Evolutionary conservation across 2,329 filamentous ascomycete genomes (phyloP), one percentile per base, ranked within the genome.

Genomic region (Helminthosporium solani): DNA sequence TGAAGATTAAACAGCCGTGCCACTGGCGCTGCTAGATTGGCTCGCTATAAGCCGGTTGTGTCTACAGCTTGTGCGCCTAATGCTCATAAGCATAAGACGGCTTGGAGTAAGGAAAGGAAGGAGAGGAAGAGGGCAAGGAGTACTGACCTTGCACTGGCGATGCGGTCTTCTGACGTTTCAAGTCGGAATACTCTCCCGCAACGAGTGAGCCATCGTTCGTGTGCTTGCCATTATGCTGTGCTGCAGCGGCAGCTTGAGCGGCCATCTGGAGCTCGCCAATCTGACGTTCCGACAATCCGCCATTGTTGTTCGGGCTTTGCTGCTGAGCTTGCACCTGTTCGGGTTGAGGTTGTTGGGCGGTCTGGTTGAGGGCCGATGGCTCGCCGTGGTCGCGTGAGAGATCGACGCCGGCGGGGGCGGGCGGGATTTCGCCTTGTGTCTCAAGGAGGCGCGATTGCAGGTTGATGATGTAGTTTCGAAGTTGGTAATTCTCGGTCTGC

Each of bases 391-490:
- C 78, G 47, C 80, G 78, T 41, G 73, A 77, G 21, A 96, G 75
- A 61, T 89, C 88, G 54, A 95, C 80, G 57, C 89, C 89, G 1
- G 87, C 78, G 1, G 92, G 92, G 8, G 91, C 85, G 50, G 87
- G 87, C 1, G 94, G 94, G 44, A 88, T 85, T 57, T 96, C 90
- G 63, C 87, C 86, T 60, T 90, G 85, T 2, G 84, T 81, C 57
- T 96, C 91, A 50, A 96, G 78, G 28, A 97, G 79, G 33, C 89
- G 85, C 4, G 87, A 87, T 70, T 99, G 94, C 14, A 99, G 79
- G 59, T 87, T 87, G 65, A 96, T 86, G 57, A 96, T 87, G 73
- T 97, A 97, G 68, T 96, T 90, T 57, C 91, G 85, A 33, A 99
- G 77, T 52, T 88, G 84, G 67, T 91, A 94, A 72, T 96, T 96